Percentiles rank a stretch among this genome's conserved stretches.
Evolutionary conservation across 768 basidiomycete genomes (phyloP).

Genomic region (Boletellus ananiceps): DNA sequence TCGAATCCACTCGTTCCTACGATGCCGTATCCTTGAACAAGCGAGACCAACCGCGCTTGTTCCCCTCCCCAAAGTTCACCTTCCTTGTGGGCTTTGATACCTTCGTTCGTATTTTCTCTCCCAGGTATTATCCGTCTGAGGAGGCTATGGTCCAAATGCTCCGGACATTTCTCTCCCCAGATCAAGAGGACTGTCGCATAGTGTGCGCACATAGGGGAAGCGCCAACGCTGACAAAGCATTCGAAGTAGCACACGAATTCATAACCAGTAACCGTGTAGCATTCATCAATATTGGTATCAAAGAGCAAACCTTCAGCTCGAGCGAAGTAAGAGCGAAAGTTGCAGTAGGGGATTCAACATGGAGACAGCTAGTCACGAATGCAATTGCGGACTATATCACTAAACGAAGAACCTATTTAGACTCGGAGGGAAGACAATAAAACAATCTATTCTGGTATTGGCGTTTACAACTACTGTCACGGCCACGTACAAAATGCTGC

Average conservation of each 20-base stretch:
- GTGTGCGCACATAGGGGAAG: slow-evolving; percentile 58
- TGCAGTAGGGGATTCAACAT: slow-evolving; percentile 27
- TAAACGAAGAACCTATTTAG: slow-evolving; percentile 42
- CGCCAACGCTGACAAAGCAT: slow-evolving; percentile 10
- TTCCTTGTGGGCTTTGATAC: slow-evolving; percentile 87
- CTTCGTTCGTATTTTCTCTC: slow-evolving; percentile 70
- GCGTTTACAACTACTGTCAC: background rate
- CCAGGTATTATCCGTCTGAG: slow-evolving; percentile 62
- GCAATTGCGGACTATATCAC: slow-evolving; percentile 50
- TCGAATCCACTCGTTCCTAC: background rate
- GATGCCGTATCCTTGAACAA: slow-evolving; percentile 9
- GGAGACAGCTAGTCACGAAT: slow-evolving; percentile 45
- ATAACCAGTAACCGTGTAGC: slow-evolving; percentile 47
- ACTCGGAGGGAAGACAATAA: background rate
- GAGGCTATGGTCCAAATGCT: slow-evolving; percentile 55
- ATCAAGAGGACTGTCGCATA: slow-evolving; percentile 55
- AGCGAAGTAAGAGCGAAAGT: slow-evolving; percentile 50
- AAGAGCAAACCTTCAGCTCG: slow-evolving; percentile 61
- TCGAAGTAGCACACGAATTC: slow-evolving; percentile 44
- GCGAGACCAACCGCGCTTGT: background rate
- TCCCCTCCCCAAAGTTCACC: slow-evolving; percentile 42
- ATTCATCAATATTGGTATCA: slow-evolving; percentile 58
- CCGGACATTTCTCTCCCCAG: slow-evolving; percentile 51
- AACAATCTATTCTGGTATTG: slow-evolving; percentile 15
- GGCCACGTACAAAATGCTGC: background rate